Conservation (phyloP, 495 filamentous ascomycete genomes). For the Aspergillus ellipticus region DNA sequence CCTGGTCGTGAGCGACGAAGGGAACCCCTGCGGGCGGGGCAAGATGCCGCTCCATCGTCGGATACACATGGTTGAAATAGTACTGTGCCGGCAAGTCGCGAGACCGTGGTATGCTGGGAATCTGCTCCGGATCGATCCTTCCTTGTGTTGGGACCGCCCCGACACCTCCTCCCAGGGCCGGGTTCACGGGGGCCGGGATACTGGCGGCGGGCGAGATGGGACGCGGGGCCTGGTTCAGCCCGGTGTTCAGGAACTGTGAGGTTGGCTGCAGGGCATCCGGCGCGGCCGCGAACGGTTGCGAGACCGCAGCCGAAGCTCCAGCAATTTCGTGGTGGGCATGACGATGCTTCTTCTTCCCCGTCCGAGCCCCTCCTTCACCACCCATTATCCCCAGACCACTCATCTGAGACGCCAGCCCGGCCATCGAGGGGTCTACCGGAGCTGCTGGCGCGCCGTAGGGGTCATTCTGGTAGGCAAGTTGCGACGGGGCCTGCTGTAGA, state of each 20-base stretch:
- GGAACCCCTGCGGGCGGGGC: constrained; percentile 88
- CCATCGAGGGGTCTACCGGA: constrained; percentile 42
- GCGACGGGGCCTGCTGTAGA: constrained; percentile 15
- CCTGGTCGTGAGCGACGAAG: constrained; percentile 90
- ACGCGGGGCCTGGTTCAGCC: constrained; percentile 48
- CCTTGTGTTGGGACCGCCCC: constrained; percentile 60
- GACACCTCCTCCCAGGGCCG: constrained; percentile 27
- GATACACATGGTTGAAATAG: constrained; percentile 83
- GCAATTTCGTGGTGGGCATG: constrained; percentile 91
- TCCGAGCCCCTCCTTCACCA: constrained; percentile 50
- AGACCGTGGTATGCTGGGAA: constrained; percentile 84
- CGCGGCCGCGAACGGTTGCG: constrained; percentile 63
- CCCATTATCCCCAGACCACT: constrained; percentile 69
- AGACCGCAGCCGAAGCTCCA: constrained; percentile 42
- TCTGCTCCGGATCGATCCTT: constrained; percentile 84
- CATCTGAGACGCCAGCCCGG: constrained; percentile 80
- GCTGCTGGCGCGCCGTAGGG: constrained; percentile 29
- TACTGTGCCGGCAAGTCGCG: constrained; percentile 77
- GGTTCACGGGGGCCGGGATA: constrained; percentile 46
- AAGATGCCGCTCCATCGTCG: constrained; percentile 87
- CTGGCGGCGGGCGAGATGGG: constrained; percentile 53
- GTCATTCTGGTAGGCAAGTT: constrained; percentile 32
- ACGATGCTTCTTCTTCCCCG: constrained; percentile 87
- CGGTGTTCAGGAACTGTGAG: constrained; percentile 70
- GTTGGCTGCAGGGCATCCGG: constrained; percentile 50